These are phyloP conservation scores for Lactifluus volemus DNA, from an alignment of 768 basidiomycete species.

Conservation along the genomic window DNA sequence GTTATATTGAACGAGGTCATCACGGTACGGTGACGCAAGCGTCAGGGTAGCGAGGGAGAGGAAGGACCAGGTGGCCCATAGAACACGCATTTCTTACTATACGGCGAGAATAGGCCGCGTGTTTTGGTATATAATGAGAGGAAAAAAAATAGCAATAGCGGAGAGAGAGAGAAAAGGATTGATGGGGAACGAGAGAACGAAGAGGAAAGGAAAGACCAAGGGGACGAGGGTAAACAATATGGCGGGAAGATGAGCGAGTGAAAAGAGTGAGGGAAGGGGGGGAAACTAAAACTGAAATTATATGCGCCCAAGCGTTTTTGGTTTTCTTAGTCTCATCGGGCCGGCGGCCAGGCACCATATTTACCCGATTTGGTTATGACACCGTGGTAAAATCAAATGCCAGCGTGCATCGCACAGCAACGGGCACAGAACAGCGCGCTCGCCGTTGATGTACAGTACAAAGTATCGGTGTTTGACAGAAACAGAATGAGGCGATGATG, in stretches of 20 bases:
- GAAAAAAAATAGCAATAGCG: no score
- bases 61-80: constrained; percentile 34
- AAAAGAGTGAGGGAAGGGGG: not conserved
- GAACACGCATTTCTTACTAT: constrained; percentile 21
- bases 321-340: no score
- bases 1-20: constrained; percentile 63
- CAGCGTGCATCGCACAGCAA: no score
- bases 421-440: no score
- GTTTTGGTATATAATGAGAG: no score
- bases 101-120: not conserved
- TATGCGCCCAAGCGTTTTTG: not conserved
- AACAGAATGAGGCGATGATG: no score
- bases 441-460: not conserved
- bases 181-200: not conserved
- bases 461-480: no score
- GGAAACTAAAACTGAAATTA: not conserved
- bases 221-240: not conserved
- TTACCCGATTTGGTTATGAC: no score
- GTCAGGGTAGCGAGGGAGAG: constrained; percentile 34
- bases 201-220: not conserved
- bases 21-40: constrained; percentile 55
- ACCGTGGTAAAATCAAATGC: no score
- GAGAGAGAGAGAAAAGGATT: not conserved
- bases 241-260: not conserved
- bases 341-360: no score